Evolutionary conservation across 495 filamentous ascomycete species (phyloP).

Genomic region (Hyphodiscus hymeniophilus): DNA sequence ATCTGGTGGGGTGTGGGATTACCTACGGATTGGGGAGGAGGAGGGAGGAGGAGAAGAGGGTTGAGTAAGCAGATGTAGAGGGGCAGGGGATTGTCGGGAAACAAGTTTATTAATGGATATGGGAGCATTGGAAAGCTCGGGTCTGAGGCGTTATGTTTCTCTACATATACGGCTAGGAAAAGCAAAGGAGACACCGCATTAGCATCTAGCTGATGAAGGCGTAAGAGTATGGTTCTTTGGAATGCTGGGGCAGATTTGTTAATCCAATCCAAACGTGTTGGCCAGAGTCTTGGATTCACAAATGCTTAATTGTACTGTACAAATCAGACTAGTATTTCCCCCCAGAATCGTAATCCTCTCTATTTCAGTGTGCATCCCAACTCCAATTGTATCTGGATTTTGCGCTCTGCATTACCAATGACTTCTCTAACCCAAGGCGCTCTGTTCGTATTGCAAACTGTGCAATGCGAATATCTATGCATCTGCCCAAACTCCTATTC

Average conservation of each 20-base stretch:
- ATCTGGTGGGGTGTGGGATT: conserved; percentile 61
- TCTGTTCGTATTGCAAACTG: not conserved
- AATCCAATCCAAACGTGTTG: too few relatives aligned
- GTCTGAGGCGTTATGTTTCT: not conserved
- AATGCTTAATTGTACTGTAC: not conserved
- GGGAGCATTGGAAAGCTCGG: not conserved
- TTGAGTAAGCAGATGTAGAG: conserved; percentile 21
- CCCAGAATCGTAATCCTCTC: not conserved
- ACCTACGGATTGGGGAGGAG: conserved; percentile 60
- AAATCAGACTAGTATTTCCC: not conserved
- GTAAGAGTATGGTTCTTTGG: too few relatives aligned
- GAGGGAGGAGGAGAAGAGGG: conserved; percentile 35
- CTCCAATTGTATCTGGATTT: conserved; percentile 5
- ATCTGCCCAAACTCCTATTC: not conserved
- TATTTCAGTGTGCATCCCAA: not conserved
- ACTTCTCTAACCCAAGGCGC: conserved; percentile 4
- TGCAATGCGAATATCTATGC: not conserved
- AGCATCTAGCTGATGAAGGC: too few relatives aligned
- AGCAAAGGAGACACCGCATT: too few relatives aligned
- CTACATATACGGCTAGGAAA: not conserved
- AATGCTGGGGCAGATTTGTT: too few relatives aligned
- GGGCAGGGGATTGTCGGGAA: conserved; percentile 16
- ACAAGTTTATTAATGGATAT: not conserved
- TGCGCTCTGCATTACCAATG: conserved; percentile 17
- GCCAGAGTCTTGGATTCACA: too few relatives aligned